Percentiles rank a stretch among this genome's conserved stretches.
These are phyloP conservation scores for Aspergillus pseudoglaucus DNA, from an alignment of 2,329 filamentous ascomycete genomes.

Conservation along the genomic window DNA sequence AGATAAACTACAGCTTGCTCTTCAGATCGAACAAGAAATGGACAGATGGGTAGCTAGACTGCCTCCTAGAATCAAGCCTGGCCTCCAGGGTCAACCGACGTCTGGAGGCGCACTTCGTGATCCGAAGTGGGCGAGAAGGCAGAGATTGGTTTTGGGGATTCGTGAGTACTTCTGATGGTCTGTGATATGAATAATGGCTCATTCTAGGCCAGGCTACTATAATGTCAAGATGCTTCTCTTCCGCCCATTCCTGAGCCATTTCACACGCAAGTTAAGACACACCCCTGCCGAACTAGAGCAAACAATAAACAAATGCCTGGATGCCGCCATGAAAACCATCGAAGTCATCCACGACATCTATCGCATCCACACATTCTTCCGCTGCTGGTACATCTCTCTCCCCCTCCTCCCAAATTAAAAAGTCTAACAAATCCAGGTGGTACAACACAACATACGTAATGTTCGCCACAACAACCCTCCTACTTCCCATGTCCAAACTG, in stretches of 20 bases:
- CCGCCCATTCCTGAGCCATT: constrained; percentile 29
- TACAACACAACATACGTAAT: constrained; percentile 40
- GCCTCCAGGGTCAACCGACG: constrained; percentile 16
- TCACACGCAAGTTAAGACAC: constrained; percentile 22
- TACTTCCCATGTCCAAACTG: constrained; percentile 28
- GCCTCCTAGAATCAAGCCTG: constrained; percentile 26
- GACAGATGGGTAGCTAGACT: constrained; percentile 30
- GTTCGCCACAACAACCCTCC: constrained; percentile 34
- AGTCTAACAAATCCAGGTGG: constrained; percentile 24
- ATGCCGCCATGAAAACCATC: constrained; percentile 35
- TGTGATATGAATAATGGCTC: neutral
- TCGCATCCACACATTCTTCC: constrained; percentile 34
- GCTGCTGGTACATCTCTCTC: constrained; percentile 30
- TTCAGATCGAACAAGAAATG: constrained; percentile 32
- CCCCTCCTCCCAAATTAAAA: neutral
- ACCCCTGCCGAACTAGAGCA: constrained; percentile 21
- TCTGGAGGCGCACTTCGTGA: constrained; percentile 25
- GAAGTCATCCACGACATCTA: constrained; percentile 36
- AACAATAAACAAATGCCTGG: constrained; percentile 32
- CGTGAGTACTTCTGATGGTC: constrained; percentile 19
- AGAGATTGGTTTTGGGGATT: constrained; percentile 34
- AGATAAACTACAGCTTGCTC: constrained; percentile 29
- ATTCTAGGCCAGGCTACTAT: constrained; percentile 27
- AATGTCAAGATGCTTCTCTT: constrained; percentile 38
- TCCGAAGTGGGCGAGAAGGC: constrained; percentile 33